These are phyloP conservation scores for Panaeolus cyanescens DNA, from an alignment of 768 basidiomycete genomes.

Conservation along the genomic window DNA sequence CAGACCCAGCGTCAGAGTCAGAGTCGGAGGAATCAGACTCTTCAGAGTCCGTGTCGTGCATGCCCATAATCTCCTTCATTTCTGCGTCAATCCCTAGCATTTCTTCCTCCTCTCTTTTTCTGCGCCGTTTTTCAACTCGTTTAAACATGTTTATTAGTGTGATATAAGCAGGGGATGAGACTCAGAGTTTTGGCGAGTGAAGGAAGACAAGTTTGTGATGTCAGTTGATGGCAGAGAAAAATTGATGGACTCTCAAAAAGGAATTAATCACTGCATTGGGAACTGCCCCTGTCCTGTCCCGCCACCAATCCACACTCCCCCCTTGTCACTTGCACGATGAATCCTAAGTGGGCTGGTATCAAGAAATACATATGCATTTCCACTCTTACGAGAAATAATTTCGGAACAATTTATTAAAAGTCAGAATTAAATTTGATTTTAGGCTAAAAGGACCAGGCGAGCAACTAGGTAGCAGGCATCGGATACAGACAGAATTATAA, in stretches of 20 bases:
- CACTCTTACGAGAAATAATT: no score
- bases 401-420: no score
- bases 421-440: no score
- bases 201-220: neutral
- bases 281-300: neutral
- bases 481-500: no score
- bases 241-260: neutral
- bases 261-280: neutral
- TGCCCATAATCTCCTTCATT: constrained; percentile 62
- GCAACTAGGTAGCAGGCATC: no score
- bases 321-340: no score
- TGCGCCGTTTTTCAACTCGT: constrained; percentile 67
- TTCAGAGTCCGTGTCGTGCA: constrained; percentile 77
- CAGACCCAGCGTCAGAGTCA: constrained; percentile 18
- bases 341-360: no score
- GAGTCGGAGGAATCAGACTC: constrained; percentile 49
- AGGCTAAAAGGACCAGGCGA: no score
- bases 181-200: neutral
- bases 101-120: constrained; percentile 63
- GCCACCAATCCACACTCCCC: no score
- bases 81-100: constrained; percentile 65
- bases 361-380: no score
- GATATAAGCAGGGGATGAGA: neutral
- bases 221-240: neutral
- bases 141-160: constrained; percentile 64